Evolutionary conservation across 805 yeast genomes (phyloP), one percentile per base, ranked within the genome.

Genomic region (Yamadazyma scolyti): DNA sequence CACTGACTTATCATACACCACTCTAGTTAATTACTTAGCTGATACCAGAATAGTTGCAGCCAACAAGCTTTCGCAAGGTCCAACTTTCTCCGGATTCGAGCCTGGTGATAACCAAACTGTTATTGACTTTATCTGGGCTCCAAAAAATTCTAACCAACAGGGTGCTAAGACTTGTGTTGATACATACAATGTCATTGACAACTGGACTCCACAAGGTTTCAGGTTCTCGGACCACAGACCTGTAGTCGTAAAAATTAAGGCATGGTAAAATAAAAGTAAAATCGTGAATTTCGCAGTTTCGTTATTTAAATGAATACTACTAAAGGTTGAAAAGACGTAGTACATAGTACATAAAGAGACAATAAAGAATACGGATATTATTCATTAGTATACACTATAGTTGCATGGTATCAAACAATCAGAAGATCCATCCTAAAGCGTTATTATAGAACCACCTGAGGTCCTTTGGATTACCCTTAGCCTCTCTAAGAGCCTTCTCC

Each of bases 151-250:
- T 11, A 24, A 28, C 22, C 23, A 20, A 13, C 14, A 19, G 15
- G 27, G 29, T 13, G 14, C 37, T 19, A 30, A 25, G 13, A 54
- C 46, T 18, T 43, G 27, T 12, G 58, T 52, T 4, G 18, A 46
- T 1, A 39, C 52, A 16, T 56, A 48, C 42, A 57, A 56, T 23
- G 60, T 56, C 10, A 50, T 61, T 9, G 65, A 61, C 23, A 65
- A 56, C 23, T 47, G 26, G 23, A 30, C 58, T 38, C 58, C 55
- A 33, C 61, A 49, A 27, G 61, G 56, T 0, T 53, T 39, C 34
- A 57, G 55, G 37, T 50, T 61, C 30, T 66, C 73, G 27, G 78
- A 72, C 45, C 77, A 72, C 39, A 50, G 77, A 34, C 76, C 76
- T 1, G 54, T 71, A 4, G 32, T 34, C 24, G 39, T 31, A 4